Evolutionary conservation across 1,284 basidiomycete species (phyloP).

Genomic region (Gymnopus androsaceus): DNA sequence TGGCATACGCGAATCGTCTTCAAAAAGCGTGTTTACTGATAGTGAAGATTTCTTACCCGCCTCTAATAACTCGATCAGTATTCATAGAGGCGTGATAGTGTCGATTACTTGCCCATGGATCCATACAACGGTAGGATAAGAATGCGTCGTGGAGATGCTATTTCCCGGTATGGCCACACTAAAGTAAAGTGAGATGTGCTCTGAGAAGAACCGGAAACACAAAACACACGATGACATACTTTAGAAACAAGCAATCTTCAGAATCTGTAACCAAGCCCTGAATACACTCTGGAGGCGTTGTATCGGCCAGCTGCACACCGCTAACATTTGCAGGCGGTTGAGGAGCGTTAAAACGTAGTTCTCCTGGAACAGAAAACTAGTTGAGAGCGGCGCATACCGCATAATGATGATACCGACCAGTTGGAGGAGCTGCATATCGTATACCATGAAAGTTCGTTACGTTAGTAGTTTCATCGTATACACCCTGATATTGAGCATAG

Average conservation of each 20-base stretch:
- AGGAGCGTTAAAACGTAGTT: conserved; percentile 38
- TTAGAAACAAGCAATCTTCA: conserved; percentile 46
- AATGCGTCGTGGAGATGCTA: neutral
- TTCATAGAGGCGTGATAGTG: neutral
- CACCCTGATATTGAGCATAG: conserved; percentile 40
- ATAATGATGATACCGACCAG: conserved; percentile 27
- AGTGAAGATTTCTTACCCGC: conserved; percentile 13
- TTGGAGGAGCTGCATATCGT: conserved; percentile 43
- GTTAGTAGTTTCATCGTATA: conserved; percentile 29
- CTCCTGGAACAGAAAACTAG: conserved; percentile 25
- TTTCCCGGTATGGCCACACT: conserved; percentile 29
- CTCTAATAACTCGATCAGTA: too few species aligned
- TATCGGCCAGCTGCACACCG: conserved; percentile 36
- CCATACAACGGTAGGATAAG: conserved; percentile 41
- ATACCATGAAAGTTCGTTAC: conserved; percentile 41
- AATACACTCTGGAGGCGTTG: conserved; percentile 32
- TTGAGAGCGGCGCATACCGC: too few species aligned
- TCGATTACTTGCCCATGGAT: conserved; percentile 37
- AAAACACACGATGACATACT: conserved; percentile 25
- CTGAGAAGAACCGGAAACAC: neutral
- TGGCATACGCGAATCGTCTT: conserved; percentile 1
- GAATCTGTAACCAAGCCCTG: conserved; percentile 21
- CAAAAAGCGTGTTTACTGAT: too few species aligned
- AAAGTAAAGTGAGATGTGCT: neutral
- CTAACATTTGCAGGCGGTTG: conserved; percentile 27